Base-by-base conservation (phyloP, 805 yeast species). In the Schwanniomyces polymorphus region DNA sequence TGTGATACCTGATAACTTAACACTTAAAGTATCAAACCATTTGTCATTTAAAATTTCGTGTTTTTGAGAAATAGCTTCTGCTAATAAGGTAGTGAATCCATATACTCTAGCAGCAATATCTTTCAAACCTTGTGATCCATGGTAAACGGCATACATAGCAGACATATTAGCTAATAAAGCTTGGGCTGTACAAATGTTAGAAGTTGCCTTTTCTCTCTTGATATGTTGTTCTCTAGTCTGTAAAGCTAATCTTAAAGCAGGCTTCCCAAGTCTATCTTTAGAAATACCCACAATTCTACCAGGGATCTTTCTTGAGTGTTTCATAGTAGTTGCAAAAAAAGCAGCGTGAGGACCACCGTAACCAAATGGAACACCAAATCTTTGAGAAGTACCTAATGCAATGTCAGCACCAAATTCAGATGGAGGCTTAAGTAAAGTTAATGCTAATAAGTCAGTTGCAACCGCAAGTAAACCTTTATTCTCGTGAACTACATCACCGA, bases 311-410 rank as follows among this genome's bases (percentile, higher is more conserved):
- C 99, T 82, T 63, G 89, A 88, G 57, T 86, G 77, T 46, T 82
- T 78, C 49, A 84, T 81, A n/a, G 82, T 78, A 35, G 92, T 96
- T 7, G 98, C 89, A 58, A 94, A 91, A 71, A 89, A 94, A 0
- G 97, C 99, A 41, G 99, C 98, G 67, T 94, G 99, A 3, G 99
- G 99, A 17, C 99, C 99, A 61, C 99, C 99, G 64, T 84, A 94
- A 6, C 98, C 99, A 74, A 92, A 81, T 46, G 99, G 98, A 34
- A 94, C 97, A 60, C 99, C 99, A 58, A 94, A 90, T 67, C 99
- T 79, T 76, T 94, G 99, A 4, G 97, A 80, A 7, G 91, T 82
- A 41, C 99, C 99, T 39, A 94, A 74, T 1, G 86, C 97, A 43
- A 94, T 86, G 65, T 94, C 99, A 38, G 98, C 98, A 46, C 90